Conservation (phyloP, 2,329 filamentous ascomycete genomes). For the Peltaster fructicola region DNA sequence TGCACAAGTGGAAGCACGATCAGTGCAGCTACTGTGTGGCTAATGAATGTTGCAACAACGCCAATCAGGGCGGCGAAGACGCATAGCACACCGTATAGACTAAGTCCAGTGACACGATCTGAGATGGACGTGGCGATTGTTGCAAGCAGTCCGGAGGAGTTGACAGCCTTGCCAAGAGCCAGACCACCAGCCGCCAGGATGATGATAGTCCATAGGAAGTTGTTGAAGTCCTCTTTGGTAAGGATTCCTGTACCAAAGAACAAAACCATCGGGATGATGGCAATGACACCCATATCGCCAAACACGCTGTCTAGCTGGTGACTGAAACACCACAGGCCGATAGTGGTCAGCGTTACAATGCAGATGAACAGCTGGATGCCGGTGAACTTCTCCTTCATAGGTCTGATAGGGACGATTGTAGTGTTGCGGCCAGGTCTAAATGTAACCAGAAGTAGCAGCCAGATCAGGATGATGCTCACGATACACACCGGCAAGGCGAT, state of each 20-base stretch:
- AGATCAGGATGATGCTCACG: slow-evolving; percentile 74
- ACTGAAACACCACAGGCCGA: slow-evolving; percentile 78
- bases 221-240: slow-evolving; percentile 98
- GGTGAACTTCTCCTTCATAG: slow-evolving; percentile 73
- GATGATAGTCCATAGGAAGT: slow-evolving; percentile 99
- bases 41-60: slow-evolving; percentile 93
- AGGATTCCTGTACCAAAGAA: slow-evolving; percentile 95
- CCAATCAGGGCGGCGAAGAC: slow-evolving; percentile 74
- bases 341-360: slow-evolving; percentile 65
- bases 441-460: slow-evolving; percentile 65
- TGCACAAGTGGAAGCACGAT: slow-evolving; percentile 86
- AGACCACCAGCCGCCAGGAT: slow-evolving; percentile 89
- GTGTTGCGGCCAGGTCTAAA: slow-evolving; percentile 77
- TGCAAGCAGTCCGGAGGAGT: slow-evolving; percentile 77
- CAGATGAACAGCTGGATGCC: slow-evolving; percentile 88
- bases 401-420: slow-evolving; percentile 77
- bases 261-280: slow-evolving; percentile 83
- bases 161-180: slow-evolving; percentile 83
- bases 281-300: slow-evolving; percentile 96
- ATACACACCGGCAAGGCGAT: slow-evolving; percentile 84
- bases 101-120: slow-evolving; percentile 53
- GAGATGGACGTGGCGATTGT: slow-evolving; percentile 72
- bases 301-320: slow-evolving; percentile 78
- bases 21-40: slow-evolving; percentile 85
- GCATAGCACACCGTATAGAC: slow-evolving; percentile 68